These are phyloP conservation scores for Hibiscus trionum DNA, from an alignment of 345 rosid genomes.

Conservation along the genomic window DNA sequence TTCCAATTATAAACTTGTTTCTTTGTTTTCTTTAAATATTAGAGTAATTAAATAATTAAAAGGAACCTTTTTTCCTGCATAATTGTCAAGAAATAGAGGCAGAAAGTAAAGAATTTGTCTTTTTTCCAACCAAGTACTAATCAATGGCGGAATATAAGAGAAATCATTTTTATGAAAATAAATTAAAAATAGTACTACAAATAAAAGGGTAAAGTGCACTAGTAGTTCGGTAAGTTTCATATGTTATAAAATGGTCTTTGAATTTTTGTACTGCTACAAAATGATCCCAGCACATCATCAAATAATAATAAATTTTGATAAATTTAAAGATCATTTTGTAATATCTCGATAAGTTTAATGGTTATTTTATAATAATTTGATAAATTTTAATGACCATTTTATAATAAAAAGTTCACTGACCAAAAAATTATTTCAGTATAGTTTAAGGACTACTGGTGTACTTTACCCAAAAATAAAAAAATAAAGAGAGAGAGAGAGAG, in stretches of 20 bases:
- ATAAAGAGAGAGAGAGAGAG: slow-evolving; percentile 9
- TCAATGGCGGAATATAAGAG: background rate
- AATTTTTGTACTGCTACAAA: too few relatives aligned
- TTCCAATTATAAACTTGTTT: slow-evolving; percentile 1
- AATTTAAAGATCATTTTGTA: too few relatives aligned
- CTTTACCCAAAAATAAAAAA: background rate
- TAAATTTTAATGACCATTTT: too few relatives aligned
- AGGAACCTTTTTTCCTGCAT: slow-evolving; percentile 1
- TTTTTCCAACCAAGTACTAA: background rate
- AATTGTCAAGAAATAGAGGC: slow-evolving; percentile 37
- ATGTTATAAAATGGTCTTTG: too few relatives aligned
- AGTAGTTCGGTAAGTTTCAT: too few relatives aligned
- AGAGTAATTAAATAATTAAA: background rate
- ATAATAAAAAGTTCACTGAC: too few relatives aligned
- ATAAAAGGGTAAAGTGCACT: background rate
- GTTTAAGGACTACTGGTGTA: too few relatives aligned
- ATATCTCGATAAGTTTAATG: too few relatives aligned
- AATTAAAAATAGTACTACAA: background rate
- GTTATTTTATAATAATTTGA: too few relatives aligned
- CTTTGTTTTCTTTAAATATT: slow-evolving; percentile 10
- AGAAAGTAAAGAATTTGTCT: slow-evolving; percentile 28
- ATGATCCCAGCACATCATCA: too few relatives aligned
- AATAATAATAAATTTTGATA: too few relatives aligned
- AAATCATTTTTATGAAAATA: background rate
- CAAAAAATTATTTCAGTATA: too few relatives aligned